Conservation (phyloP, 1,284 basidiomycete genomes). For the Cryptococcus amylolentus region DNA sequence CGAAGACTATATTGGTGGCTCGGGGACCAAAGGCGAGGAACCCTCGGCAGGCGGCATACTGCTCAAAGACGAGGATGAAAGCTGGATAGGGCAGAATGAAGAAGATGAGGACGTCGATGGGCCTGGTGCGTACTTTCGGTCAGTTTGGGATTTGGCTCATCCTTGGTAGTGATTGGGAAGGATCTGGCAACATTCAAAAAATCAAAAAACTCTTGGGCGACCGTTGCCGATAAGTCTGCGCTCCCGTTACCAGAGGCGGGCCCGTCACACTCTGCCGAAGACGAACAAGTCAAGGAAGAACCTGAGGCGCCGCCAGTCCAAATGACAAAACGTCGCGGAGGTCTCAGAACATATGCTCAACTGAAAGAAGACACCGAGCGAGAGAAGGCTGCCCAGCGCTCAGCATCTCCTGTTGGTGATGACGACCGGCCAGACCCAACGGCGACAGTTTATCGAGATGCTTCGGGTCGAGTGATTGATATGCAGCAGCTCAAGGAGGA, state of each 20-base stretch:
- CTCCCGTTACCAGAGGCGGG: conserved; percentile 7
- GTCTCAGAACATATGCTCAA: conserved; percentile 64
- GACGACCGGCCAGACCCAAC: conserved; percentile 63
- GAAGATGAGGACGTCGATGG: conserved; percentile 45
- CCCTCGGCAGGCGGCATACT: conserved; percentile 27
- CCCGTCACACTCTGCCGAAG: conserved; percentile 3
- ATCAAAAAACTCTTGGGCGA: conserved; percentile 40
- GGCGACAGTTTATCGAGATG: conserved; percentile 92
- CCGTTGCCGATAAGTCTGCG: conserved; percentile 27
- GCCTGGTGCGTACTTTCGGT: conserved; percentile 42
- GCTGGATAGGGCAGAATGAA: conserved; percentile 48
- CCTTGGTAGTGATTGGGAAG: conserved; percentile 36
- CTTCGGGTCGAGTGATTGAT: conserved; percentile 82
- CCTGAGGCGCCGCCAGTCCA: conserved; percentile 37
- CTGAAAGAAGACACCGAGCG: conserved; percentile 55
- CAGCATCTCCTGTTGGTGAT: conserved; percentile 51
- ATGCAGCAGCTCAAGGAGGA: conserved; percentile 77
- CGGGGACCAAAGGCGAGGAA: conserved; percentile 20
- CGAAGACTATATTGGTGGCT: conserved; percentile 50
- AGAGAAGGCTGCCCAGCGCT: conserved; percentile 46
- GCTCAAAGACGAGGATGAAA: conserved; percentile 51
- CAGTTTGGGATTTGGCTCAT: neutral
- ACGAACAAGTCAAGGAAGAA: conserved; percentile 4
- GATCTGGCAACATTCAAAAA: conserved; percentile 41
- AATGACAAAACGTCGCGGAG: conserved; percentile 57